Conservation (phyloP, 139 green algal species). For the Nannochloris sp. region DNA sequence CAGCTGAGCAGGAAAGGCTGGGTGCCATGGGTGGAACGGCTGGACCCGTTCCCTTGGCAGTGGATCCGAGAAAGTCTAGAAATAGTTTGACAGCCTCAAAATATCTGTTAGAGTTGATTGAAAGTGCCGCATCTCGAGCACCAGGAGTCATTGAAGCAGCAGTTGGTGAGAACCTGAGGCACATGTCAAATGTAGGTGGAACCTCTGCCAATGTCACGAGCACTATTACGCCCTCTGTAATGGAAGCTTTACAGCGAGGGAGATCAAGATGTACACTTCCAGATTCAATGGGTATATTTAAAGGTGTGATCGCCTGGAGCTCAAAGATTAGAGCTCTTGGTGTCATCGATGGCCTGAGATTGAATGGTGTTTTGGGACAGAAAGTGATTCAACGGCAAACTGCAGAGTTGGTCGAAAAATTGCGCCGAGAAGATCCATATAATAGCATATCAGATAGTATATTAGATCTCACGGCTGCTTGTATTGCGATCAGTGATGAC, state of each 20-base stretch:
- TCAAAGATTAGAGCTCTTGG: constrained; percentile 31
- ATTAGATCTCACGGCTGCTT: constrained; percentile 21
- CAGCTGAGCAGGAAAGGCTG: background rate
- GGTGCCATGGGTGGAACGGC: background rate
- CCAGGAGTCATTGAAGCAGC: background rate
- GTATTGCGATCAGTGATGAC: constrained; percentile 8
- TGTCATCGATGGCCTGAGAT: constrained; percentile 21
- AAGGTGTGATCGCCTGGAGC: constrained; percentile 24
- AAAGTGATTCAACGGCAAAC: constrained; percentile 10
- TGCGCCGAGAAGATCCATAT: constrained; percentile 3
- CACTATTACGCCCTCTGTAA: constrained; percentile 17
- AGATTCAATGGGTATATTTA: constrained; percentile 7
- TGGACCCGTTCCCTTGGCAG: background rate
- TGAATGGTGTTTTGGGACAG: background rate
- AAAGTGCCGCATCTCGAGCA: background rate
- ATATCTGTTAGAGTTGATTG: background rate
- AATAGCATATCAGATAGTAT: background rate
- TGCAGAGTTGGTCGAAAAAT: background rate
- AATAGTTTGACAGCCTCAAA: background rate
- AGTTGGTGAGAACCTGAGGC: constrained; percentile 1
- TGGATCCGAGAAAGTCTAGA: background rate
- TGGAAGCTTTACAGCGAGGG: constrained; percentile 9
- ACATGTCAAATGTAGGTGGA: background rate
- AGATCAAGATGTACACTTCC: constrained; percentile 10
- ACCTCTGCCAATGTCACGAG: background rate